These are phyloP conservation scores for Pistacia atlantica DNA, from an alignment of 345 rosid species.

Conservation along the genomic window DNA sequence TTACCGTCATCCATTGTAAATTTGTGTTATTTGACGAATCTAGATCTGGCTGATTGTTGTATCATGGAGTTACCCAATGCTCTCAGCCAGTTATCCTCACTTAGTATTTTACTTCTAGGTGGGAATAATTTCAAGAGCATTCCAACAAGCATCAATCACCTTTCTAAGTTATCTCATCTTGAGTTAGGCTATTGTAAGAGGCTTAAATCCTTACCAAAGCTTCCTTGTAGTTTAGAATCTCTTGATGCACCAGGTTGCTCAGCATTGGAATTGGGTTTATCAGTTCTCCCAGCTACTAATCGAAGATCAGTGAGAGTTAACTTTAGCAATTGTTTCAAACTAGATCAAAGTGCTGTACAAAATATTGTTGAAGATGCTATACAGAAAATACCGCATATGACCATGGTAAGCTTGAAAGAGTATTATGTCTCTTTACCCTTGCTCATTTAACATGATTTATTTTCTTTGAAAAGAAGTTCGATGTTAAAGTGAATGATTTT, in stretches of 20 bases:
- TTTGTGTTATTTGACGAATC: background rate
- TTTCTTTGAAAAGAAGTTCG: no score
- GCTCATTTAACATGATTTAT: no score
- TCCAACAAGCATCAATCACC: background rate
- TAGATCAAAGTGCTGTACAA: background rate
- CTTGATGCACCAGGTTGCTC: background rate
- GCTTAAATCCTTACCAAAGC: constrained; percentile 1
- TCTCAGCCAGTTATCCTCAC: background rate
- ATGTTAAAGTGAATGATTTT: no score
- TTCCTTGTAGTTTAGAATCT: background rate
- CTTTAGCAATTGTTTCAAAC: background rate
- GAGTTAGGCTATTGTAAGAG: background rate
- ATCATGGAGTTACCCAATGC: background rate
- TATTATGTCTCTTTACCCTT: no score
- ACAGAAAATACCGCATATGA: background rate
- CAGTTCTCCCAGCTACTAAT: background rate
- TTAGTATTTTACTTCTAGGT: background rate
- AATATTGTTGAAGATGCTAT: background rate
- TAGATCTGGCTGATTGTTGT: background rate
- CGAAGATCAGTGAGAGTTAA: background rate
- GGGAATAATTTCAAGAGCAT: background rate
- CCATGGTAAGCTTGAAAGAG: background rate
- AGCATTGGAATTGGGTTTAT: background rate
- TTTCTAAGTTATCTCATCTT: background rate
- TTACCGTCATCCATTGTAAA: background rate